A percentile compares a stretch with the other conserved stretches of the same genome.
Evolutionary conservation across 1,139 yeast species (phyloP).

Genomic region (Blastobotrys buckinghamii): DNA sequence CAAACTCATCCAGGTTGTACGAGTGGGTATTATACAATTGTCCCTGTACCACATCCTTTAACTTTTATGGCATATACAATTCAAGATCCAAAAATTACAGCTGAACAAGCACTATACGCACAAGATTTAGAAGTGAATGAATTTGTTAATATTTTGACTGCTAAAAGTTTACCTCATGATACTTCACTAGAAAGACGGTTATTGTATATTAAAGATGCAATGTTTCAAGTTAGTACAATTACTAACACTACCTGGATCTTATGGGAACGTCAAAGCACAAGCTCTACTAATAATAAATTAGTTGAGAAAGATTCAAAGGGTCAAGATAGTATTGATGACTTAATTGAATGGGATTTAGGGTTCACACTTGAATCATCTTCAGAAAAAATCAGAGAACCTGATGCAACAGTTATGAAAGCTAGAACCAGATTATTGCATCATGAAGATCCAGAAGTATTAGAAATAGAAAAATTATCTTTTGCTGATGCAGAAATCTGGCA

Average conservation of each 20-base stretch:
- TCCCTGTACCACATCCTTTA: constrained; percentile 49
- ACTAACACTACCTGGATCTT: constrained; percentile 21
- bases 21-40: constrained; percentile 18
- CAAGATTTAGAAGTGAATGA: constrained; percentile 1
- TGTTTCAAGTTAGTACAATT: constrained; percentile 13
- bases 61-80: background rate
- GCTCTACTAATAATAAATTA: constrained; percentile 11
- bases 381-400: background rate
- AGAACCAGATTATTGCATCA: background rate
- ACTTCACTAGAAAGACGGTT: constrained; percentile 17
- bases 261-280: constrained; percentile 21
- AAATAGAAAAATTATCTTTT: constrained; percentile 24
- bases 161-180: constrained; percentile 1
- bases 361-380: constrained; percentile 7
- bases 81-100: background rate
- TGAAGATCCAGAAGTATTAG: constrained; percentile 5
- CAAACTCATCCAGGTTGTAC: constrained; percentile 14
- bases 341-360: constrained; percentile 23
- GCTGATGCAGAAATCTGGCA: constrained; percentile 29
- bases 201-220: constrained; percentile 21
- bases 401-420: background rate
- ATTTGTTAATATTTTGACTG: background rate
- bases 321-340: constrained; percentile 8
- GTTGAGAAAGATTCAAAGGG: background rate
- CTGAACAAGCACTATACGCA: background rate